Evolutionary conservation across 2,329 filamentous ascomycete genomes (phyloP), one percentile per base, ranked within the genome.

Genomic region (Penicillium sp.): DNA sequence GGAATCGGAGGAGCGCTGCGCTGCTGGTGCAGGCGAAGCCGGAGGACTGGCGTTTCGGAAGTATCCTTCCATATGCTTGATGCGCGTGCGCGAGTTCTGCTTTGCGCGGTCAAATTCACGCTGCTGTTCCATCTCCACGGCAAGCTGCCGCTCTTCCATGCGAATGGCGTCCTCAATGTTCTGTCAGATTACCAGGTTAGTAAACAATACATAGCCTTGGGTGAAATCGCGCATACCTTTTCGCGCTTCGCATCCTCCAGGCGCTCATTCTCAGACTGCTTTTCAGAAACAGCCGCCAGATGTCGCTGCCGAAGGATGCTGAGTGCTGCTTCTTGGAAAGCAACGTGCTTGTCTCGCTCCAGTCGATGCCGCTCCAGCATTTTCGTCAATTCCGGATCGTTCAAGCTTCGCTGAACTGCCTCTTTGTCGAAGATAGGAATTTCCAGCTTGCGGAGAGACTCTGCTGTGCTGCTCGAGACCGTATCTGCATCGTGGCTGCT

Each of bases 11-110:
- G 67, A 63, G 28, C 58, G 64, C 25, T 63, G 61, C 4, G 55
- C 42, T 22, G 45, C 60, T 11, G 53, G 39, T 3, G 55, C 52
- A 28, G 71, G 68, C 6, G 73, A 73, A 20, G 67, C 61, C 10
- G 75, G 76, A 12, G 75, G 75, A 57, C 74, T 78, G 3, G 74
- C 69, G 51, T 73, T 79, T 56, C 68, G 74, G 56, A 79, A 77
- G 65, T 79, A 81, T 22, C 76, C 77, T 66, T 81, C 78, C 79
- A 81, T 81, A 53, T 81, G 74, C 54, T 78, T 78, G 52, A 81
- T 78, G 52, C 79, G 76, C 10, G 75, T 78, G 35, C 75, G 71
- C 7, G 77, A 76, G 43, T 78, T 75, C 57, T 73, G 65, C 60
- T 81, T 80, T 11, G 76, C 76, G 7, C 73, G 70, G 43, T 80